Evolutionary conservation across 306 rosid genomes (phyloP), one percentile per base, ranked within the genome.

Genomic region (Adenanthera pavonina): DNA sequence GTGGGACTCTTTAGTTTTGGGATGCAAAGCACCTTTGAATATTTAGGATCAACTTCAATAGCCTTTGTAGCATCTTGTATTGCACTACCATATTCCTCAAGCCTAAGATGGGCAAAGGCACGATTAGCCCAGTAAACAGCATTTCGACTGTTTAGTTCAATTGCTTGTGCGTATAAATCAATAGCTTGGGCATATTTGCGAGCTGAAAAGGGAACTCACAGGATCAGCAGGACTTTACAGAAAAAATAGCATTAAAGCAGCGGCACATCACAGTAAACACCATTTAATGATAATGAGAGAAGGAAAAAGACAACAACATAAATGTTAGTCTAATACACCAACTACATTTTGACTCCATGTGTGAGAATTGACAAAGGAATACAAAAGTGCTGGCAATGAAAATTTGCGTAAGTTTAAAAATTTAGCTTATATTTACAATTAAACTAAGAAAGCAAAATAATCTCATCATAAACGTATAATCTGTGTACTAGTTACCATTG

Each of bases 71-170:
- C 99, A 92, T 95, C 99, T 72, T 86, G 93, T 81, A 95, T 94
- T 56, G 98, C 99, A 80, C 96, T 92, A 47, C 99, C 98, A 88
- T 95, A 95, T 81, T 95, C 96, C 90, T 95, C 99, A 74, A 92
- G 97, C 81, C 88, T 88, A 74, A 91, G 86, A 92, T 93, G 98
- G 52, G 99, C 98, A 86, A 95, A 87, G 69, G 99, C 92, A 71
- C 99, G 99, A 64, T 95, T 95, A 53, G 99, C 92, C 89, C 85
- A 92, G 85, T 95, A 95, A 66, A 95, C 94, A 79, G 98, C 96
- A 91, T 88, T 95, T 88, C 66, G 91, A 84, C 90, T 57, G 81
- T 90, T 85, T 76, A 84, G 67, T 84, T 90, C 97, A 82, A 95
- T 92, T 48, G 99, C 96, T 89, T 95, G 90, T 16, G 97, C 84